phyloP scores from a whole-genome alignment of 176 grass and related monocot genomes.

The Alloteropsis semialata region DNA sequence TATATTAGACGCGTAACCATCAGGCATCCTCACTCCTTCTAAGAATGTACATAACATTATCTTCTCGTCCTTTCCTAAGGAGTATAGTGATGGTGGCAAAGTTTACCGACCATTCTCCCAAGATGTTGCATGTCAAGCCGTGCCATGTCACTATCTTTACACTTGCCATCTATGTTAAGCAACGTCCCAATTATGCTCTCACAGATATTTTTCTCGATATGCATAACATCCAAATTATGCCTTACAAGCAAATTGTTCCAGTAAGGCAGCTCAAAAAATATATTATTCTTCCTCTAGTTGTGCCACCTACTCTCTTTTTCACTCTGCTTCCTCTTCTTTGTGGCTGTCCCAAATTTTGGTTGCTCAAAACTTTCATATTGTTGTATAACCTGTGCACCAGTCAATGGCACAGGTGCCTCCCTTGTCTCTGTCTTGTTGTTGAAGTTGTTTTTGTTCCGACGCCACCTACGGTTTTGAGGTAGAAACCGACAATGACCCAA shows the following conservation, averaged over 20 bases:
- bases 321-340: background rate
- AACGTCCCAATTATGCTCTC: background rate
- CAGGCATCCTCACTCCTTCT: slow-evolving; percentile 7
- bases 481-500: background rate
- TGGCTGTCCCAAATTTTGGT: background rate
- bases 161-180: background rate
- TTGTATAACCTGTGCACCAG: background rate
- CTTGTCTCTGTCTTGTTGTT: background rate
- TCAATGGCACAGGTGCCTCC: background rate
- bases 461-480: background rate
- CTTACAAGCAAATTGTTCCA: background rate
- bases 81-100: background rate
- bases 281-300: too few relatives aligned
- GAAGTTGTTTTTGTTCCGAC: background rate
- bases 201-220: background rate
- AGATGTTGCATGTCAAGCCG: background rate
- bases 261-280: background rate
- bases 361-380: background rate
- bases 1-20: slow-evolving; percentile 24
- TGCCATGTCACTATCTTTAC: background rate
- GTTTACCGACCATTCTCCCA: background rate
- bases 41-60: background rate
- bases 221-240: slow-evolving; percentile 2
- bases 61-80: background rate
- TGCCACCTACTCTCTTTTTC: background rate